These are phyloP conservation scores for Trichosporon ovoides DNA, from an alignment of 1,284 basidiomycete species.

Conservation along the genomic window DNA sequence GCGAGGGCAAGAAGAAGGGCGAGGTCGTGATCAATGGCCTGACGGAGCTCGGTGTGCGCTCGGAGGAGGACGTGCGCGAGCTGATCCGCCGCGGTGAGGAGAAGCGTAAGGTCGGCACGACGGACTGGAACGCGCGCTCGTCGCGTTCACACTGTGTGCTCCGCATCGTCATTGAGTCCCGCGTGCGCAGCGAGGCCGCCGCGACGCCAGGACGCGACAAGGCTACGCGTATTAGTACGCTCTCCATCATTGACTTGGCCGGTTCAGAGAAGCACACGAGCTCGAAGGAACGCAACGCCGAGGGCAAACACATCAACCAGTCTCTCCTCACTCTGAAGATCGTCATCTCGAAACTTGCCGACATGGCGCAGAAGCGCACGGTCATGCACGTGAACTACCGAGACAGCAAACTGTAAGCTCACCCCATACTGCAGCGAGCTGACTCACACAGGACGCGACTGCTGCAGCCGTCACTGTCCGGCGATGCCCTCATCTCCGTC, in stretches of 20 bases:
- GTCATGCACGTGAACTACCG: slow-evolving; percentile 89
- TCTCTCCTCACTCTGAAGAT: slow-evolving; percentile 75
- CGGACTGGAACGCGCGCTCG: slow-evolving; percentile 95
- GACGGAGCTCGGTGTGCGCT: slow-evolving; percentile 67
- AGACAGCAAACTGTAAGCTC: slow-evolving; percentile 68
- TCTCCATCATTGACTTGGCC: slow-evolving; percentile 70
- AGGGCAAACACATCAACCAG: slow-evolving; percentile 75
- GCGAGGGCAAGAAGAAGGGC: slow-evolving; percentile 47
- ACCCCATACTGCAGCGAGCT: slow-evolving; percentile 35
- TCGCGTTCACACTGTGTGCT: slow-evolving; percentile 91
- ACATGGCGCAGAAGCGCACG: slow-evolving; percentile 73
- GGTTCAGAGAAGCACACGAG: slow-evolving; percentile 93
- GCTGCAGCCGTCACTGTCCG: slow-evolving; percentile 87
- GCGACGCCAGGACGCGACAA: slow-evolving; percentile 26
- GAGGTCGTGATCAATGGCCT: slow-evolving; percentile 48
- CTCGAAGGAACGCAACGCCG: slow-evolving; percentile 82
- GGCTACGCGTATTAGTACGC: slow-evolving; percentile 60
- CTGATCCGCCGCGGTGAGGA: slow-evolving; percentile 80
- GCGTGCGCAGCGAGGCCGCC: slow-evolving; percentile 11
- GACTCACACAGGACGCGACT: slow-evolving; percentile 67
- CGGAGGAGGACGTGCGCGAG: slow-evolving; percentile 74
- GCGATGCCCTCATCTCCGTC: slow-evolving; percentile 91
- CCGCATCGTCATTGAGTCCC: slow-evolving; percentile 59
- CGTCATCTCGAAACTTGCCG: slow-evolving; percentile 81
- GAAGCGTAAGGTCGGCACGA: slow-evolving; percentile 83